Percentiles rank a stretch among this genome's conserved stretches.
phyloP scores from a whole-genome alignment of 305 asterid genomes.

The Fraxinus baroniana region DNA sequence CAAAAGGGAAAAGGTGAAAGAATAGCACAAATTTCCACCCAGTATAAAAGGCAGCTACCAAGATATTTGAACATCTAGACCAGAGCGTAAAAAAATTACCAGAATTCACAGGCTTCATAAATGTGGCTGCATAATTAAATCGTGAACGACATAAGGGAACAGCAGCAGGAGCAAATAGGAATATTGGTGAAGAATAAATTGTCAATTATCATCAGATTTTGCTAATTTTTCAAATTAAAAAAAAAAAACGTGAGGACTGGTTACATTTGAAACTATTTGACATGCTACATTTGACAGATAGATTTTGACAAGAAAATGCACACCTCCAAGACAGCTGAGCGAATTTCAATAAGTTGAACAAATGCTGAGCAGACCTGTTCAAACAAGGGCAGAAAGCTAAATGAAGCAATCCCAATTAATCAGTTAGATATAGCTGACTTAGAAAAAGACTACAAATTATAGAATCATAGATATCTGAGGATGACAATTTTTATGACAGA shows the following conservation, averaged over 20 bases:
- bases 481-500: not conserved
- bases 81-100: conserved; percentile 42
- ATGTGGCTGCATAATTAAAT: conserved; percentile 70
- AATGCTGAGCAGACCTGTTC: conserved; percentile 95
- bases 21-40: conserved; percentile 1
- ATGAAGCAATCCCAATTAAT: conserved; percentile 20
- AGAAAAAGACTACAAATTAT: not conserved
- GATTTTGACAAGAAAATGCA: conserved; percentile 16
- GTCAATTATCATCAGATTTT: not conserved
- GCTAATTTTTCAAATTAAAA: not conserved
- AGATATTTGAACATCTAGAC: not conserved
- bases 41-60: not conserved
- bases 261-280: conserved; percentile 8
- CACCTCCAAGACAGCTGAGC: conserved; percentile 80
- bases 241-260: not conserved
- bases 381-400: conserved; percentile 17
- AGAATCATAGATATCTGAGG: not conserved
- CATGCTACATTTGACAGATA: not conserved
- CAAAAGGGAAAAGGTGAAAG: not conserved
- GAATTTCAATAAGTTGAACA: conserved; percentile 91
- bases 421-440: not conserved
- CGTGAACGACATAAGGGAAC: conserved; percentile 30
- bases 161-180: conserved; percentile 6
- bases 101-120: conserved; percentile 98
- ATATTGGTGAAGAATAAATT: not conserved